Base-by-base conservation (phyloP, 371 early-diverging fungal species). In the Homolaphlyctis polyrhiza region DNA sequence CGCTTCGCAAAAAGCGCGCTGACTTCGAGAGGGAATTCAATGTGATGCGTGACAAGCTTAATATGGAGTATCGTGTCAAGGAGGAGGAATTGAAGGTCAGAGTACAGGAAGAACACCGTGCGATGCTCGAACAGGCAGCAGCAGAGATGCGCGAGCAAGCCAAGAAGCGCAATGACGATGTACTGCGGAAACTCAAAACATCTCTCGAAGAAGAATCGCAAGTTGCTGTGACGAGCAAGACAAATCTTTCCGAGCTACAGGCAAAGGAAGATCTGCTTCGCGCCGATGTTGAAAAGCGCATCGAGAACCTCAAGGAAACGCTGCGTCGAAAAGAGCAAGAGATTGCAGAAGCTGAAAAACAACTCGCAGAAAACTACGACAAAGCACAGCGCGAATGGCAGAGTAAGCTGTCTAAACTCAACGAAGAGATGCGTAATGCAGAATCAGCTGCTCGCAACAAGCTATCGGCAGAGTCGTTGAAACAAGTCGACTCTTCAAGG, bases 161-260 rank as follows among this genome's bases (percentile, higher is more conserved):
- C 21, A 50, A 30, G 25, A 11, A 32, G n/a, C 61, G 55, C 18
- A 67, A 73, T 39, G 30, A 30, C 14, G 69, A 73, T 14, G 48
- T 60, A 14, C 23, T 58, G 8, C 51, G 39, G 23, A 54, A 54
- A 49, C 51, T 70, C 34, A 66, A 66, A 14, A 60, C 33, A 47
- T 29, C 45, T 29, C 45, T 35, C 57, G 18, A 47, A 8, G 33
- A 45, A n/a, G 30, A 36, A 13, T 23, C 48, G 8, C 32, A 57
- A 21, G 34, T 43, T 16, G 49, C 47, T 18, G 18, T 18, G 2
- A 25, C 4, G 47, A 3, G 3, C 47, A 18, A 39, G 39, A 11
- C 18, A 8, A 39, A 39, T 8, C 39, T 39, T n/a, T n/a, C n/a
- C 39, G 39, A 39, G 39, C 18, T 47, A 4, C 4, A 47, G 18